phyloP scores from a whole-genome alignment of 176 grass and related monocot genomes.

The Juncus effusus region DNA sequence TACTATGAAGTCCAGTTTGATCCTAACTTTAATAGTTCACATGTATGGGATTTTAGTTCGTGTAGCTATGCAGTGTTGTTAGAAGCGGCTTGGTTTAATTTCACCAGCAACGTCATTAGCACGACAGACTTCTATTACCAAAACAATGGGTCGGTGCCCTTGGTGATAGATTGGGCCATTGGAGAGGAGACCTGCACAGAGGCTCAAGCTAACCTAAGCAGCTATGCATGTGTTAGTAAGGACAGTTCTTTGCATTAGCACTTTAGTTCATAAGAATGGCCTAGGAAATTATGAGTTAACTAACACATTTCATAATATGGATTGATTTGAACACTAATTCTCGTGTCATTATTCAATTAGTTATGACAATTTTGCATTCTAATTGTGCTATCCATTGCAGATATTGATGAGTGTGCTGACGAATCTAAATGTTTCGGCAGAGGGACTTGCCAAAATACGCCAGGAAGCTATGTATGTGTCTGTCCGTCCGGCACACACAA shows the following conservation, averaged over 20 bases:
- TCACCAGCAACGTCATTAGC: constrained; percentile 1
- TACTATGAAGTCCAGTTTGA: constrained; percentile 4
- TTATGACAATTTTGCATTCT: neutral
- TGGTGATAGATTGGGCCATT: constrained; percentile 12
- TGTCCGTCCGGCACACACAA: neutral
- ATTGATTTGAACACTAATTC: too few species aligned
- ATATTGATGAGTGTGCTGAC: constrained; percentile 11
- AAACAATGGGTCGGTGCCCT: neutral
- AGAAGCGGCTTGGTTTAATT: constrained; percentile 5
- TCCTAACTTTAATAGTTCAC: neutral
- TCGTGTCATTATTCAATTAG: too few species aligned
- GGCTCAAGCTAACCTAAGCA: neutral
- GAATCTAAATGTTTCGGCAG: neutral
- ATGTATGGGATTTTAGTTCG: neutral
- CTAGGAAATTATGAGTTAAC: neutral
- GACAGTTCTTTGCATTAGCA: neutral
- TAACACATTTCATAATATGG: too few species aligned
- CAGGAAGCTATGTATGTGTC: neutral
- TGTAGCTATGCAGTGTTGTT: constrained; percentile 22
- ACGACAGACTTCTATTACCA: neutral
- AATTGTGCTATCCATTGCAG: neutral
- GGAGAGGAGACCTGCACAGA: neutral
- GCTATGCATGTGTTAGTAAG: constrained; percentile 17
- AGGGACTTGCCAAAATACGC: neutral
- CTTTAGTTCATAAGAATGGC: neutral